phyloP scores from a whole-genome alignment of 1,139 yeast species.

The Hemisphaericaspora xylanilytica region DNA sequence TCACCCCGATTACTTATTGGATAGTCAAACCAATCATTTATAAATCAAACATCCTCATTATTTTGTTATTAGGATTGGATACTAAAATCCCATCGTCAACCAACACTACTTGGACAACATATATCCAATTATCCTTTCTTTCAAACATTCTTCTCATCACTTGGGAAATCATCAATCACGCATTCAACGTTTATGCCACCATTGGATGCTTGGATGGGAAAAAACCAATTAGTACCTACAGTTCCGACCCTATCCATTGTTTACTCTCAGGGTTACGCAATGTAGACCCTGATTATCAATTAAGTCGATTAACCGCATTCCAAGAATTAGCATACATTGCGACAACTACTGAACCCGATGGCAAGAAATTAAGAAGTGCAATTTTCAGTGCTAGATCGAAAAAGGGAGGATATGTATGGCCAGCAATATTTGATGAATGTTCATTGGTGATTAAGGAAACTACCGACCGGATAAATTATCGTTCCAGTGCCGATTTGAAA shows the following conservation, averaged over 20 bases:
- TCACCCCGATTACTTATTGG: conserved; percentile 49
- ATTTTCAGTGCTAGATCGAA: conserved; percentile 53
- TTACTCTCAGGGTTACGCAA: conserved; percentile 68
- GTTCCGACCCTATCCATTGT: conserved; percentile 72
- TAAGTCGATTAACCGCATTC: conserved; percentile 66
- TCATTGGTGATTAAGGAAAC: conserved; percentile 50
- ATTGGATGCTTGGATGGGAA: conserved; percentile 81
- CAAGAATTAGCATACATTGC: conserved; percentile 70
- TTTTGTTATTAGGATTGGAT: conserved; percentile 35
- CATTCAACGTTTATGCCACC: conserved; percentile 71
- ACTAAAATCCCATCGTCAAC: conserved; percentile 29
- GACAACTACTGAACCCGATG: conserved; percentile 45
- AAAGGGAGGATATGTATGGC: conserved; percentile 52
- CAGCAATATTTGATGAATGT: conserved; percentile 59
- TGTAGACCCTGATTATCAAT: conserved; percentile 43
- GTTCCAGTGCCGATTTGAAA: conserved; percentile 32
- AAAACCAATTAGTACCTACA: conserved; percentile 62
- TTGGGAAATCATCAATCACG: conserved; percentile 65
- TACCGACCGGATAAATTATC: conserved; percentile 39
- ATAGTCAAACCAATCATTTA: conserved; percentile 46
- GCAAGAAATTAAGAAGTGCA: conserved; percentile 45
- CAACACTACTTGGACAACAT: conserved; percentile 37
- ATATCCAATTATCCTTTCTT: conserved; percentile 33
- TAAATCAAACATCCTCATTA: conserved; percentile 27
- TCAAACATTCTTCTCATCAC: conserved; percentile 40